These are phyloP conservation scores for Trypanosomatidae sp. DNA, from an alignment of 208 protist genomes.

Conservation along the genomic window DNA sequence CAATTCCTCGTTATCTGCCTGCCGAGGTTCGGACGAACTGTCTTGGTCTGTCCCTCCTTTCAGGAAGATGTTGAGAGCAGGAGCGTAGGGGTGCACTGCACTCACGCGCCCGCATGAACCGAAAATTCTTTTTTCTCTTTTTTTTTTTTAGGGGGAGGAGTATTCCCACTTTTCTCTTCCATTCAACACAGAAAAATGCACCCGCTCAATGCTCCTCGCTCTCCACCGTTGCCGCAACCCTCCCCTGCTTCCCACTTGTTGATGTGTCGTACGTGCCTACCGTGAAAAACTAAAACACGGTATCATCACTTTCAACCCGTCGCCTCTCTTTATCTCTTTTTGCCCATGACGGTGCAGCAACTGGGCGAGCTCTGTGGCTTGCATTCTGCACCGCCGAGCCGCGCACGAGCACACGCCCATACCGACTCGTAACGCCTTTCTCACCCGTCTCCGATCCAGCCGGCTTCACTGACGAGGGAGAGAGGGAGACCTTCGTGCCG, in stretches of 20 bases:
- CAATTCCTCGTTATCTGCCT: not conserved
- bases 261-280: not conserved
- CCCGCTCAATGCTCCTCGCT: not conserved
- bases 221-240: not conserved
- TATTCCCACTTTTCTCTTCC: constrained; percentile 3
- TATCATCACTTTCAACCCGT: not conserved
- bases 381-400: not conserved
- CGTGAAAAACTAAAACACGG: not conserved
- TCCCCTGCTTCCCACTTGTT: not conserved
- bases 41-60: not conserved
- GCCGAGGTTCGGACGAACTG: not conserved
- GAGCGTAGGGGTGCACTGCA: not conserved
- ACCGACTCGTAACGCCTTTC: not conserved
- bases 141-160: not conserved
- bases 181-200: not conserved
- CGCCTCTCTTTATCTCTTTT: constrained; percentile 17
- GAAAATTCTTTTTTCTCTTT: too few species aligned
- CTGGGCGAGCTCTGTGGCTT: not conserved
- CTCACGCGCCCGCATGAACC: not conserved
- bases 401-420: not conserved
- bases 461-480: not conserved
- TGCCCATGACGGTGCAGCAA: not conserved
- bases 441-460: not conserved
- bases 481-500: not conserved
- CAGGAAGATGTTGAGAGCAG: not conserved